Base-by-base conservation (phyloP, 352 stramenopile species). In the Blastocystis sp. region DNA sequence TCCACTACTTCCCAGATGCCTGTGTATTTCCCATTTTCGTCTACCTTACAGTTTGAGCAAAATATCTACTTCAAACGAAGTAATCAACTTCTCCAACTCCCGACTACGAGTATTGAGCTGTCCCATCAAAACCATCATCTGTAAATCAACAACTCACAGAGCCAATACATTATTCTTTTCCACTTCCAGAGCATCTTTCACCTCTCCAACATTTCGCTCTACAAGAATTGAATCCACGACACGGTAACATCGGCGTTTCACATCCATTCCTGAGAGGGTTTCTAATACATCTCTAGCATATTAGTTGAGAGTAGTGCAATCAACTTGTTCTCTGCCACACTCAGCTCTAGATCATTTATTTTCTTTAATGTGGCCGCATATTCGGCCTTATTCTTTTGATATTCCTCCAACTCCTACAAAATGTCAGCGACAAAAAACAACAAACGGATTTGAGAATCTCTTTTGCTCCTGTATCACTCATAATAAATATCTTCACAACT, bases 91-190 rank as follows among this genome's bases (percentile, higher is more conserved):
- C 26, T 85, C 73, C 16, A 85, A 30, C 30, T 85, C 73, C 8
- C 73, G 34, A n/a, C 43, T 66, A 0, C 73, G 73, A 24, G 73
- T 85, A 65, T 85, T 85, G 53, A 85, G 53, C 55, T 85, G 73
- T 34, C 73, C 73, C 73, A 85, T 85, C 73, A 85, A 41, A 26
- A 85, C 73, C 73, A 85, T 85, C 73, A 85, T 85, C 73, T 85
- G 39, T 34, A 16, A 26, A 18, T 50, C 4, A 68, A 43, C 56
- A 16, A 6, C 11, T 68, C 18, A n/a, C 39, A 26, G 4, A 81
- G 24, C 55, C 5, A 4, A 34, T 81, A 65, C 70, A 63, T 85
- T 85, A 43, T 85, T 30, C 73, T 85, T 85, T 55, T 85, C 73
- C 24, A 45, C 45, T 55, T 85, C 45, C 18, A 85, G 26, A 6